A percentile compares a stretch with the other conserved stretches of the same genome.
phyloP scores from a whole-genome alignment of 1,139 yeast species.

The Wickerhamiella infanticola region DNA sequence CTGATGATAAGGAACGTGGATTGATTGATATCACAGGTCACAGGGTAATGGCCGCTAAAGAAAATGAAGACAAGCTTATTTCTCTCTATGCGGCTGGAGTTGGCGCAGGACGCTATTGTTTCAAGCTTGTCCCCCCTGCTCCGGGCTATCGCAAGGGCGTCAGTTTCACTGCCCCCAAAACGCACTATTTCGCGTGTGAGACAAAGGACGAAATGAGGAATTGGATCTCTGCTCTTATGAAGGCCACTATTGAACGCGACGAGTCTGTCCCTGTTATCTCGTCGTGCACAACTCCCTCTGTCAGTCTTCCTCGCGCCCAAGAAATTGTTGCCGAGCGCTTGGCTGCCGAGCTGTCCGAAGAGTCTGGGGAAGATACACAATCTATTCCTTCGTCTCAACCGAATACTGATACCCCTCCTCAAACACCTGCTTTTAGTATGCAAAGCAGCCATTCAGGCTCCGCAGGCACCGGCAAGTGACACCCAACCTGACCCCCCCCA shows the following conservation, averaged over 20 bases:
- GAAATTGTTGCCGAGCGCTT: slow-evolving; percentile 64
- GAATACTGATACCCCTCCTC: background rate
- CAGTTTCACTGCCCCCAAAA: slow-evolving; percentile 90
- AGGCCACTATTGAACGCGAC: slow-evolving; percentile 92
- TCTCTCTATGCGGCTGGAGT: slow-evolving; percentile 85
- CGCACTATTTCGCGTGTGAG: slow-evolving; percentile 92
- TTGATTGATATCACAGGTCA: slow-evolving; percentile 92
- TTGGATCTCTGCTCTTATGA: slow-evolving; percentile 92
- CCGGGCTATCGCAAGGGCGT: slow-evolving; percentile 94
- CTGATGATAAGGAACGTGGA: slow-evolving; percentile 78
- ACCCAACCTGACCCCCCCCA: background rate
- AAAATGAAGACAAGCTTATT: slow-evolving; percentile 57
- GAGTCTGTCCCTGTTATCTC: slow-evolving; percentile 88
- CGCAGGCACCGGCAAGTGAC: background rate
- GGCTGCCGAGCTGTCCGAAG: slow-evolving; percentile 8
- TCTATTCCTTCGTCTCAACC: background rate
- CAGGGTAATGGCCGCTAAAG: slow-evolving; percentile 66
- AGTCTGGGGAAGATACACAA: background rate
- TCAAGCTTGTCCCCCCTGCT: slow-evolving; percentile 90
- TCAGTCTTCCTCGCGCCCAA: slow-evolving; percentile 72
- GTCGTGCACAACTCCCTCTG: slow-evolving; percentile 88
- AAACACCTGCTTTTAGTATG: background rate
- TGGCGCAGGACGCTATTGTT: slow-evolving; percentile 84
- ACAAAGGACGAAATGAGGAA: slow-evolving; percentile 79
- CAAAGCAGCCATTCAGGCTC: background rate